Percentiles rank a stretch among this genome's conserved stretches.
These are phyloP conservation scores for Pseudozyma tsukubaensis DNA, from an alignment of 1,284 basidiomycete species.

Conservation along the genomic window DNA sequence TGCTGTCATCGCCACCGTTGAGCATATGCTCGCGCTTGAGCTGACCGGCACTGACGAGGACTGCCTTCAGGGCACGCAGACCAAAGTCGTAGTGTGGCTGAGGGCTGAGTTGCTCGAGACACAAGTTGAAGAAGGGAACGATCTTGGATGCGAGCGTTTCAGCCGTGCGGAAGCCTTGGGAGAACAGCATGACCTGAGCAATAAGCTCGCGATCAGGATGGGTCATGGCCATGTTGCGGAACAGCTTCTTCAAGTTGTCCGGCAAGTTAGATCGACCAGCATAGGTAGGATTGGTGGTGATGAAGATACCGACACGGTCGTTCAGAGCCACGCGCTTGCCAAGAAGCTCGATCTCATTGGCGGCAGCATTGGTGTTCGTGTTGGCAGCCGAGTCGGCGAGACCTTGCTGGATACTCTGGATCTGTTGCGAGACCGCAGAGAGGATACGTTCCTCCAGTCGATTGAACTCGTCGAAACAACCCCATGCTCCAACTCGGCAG, in stretches of 20 bases:
- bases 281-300: conserved; percentile 95
- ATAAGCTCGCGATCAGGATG: conserved; percentile 97
- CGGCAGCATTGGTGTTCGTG: conserved; percentile 4
- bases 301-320: conserved; percentile 93
- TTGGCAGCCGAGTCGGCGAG: conserved; percentile 73
- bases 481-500: conserved; percentile 96
- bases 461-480: conserved; percentile 74
- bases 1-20: conserved; percentile 22
- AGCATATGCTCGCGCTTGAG: conserved; percentile 82
- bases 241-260: conserved; percentile 91
- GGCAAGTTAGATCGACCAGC: conserved; percentile 96
- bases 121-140: conserved; percentile 99
- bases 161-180: conserved; percentile 97
- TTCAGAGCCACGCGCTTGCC: conserved; percentile 94
- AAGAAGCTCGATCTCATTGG: conserved; percentile 77
- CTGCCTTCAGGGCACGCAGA: conserved; percentile 94
- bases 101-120: conserved; percentile 92
- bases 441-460: conserved; percentile 97
- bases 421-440: conserved; percentile 97
- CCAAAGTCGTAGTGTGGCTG: conserved; percentile 99
- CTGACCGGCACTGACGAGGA: conserved; percentile 95
- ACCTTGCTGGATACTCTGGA: conserved; percentile 97
- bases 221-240: conserved; percentile 99
- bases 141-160: conserved; percentile 96
- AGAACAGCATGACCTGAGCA: conserved; percentile 99